Evolutionary conservation across 2,329 filamentous ascomycete species (phyloP), one percentile per base, ranked within the genome.

Genomic region (Pochonia chlamydosporia): DNA sequence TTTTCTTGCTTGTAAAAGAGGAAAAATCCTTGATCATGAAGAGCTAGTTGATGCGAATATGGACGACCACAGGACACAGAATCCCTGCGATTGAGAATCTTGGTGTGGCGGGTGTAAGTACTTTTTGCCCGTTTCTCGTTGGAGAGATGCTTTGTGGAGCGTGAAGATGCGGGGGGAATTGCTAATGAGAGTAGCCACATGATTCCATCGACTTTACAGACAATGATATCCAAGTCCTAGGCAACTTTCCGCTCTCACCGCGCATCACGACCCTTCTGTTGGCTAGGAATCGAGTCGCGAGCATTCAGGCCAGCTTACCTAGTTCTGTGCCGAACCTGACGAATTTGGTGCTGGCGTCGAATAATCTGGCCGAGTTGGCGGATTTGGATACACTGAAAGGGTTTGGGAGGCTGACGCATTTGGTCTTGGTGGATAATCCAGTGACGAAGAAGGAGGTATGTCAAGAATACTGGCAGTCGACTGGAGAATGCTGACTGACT

Each of bases 181-280:
- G 30, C 49, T 41, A 23, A 33, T 51, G 14, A 56, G 46, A 50
- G 14, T 60, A 95, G 89, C 89, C 91, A 59, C 90, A 95, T 79
- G 93, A 97, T 74, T 84, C 89, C 56, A 95, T 99, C 76, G 93
- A 99, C 73, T 85, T 99, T 61, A 97, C 93, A 68, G 93, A 99
- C 76, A 99, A 99, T 69, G 91, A 96, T 69, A 92, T 99, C 62
- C 82, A 88, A 58, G 76, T 85, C 43, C 80, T 99, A 54, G 85
- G 84, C 55, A 96, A 96, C 72, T 96, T 99, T 66, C 93, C 93
- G 3, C 82, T 95, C 43, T 92, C 87, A 47, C 91, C 89, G 40
- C 87, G 93, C 57, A 76, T 97, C 59, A 87, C 82, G 58, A 95
- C 89, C 18, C 80, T 99, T 36, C 82, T 99, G 41, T 81, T 96